These are phyloP conservation scores for Xylaria polymorpha DNA, from an alignment of 2,329 filamentous ascomycete species.

Conservation along the genomic window DNA sequence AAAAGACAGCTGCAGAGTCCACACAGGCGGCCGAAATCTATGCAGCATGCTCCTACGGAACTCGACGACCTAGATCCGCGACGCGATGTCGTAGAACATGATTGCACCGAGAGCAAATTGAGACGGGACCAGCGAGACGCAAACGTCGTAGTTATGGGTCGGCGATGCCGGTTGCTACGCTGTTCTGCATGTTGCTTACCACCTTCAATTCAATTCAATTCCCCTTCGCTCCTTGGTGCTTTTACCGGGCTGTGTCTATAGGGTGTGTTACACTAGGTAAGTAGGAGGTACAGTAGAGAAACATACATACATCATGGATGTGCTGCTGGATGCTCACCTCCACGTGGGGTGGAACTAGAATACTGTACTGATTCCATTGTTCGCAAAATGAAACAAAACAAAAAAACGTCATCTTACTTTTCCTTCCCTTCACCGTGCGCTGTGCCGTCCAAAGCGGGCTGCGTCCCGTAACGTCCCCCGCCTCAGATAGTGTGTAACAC, in stretches of 20 bases:
- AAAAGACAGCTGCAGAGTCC: slow-evolving; percentile 12
- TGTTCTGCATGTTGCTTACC: slow-evolving; percentile 8
- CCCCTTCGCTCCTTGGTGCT: slow-evolving; percentile 5
- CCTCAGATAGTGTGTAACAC: neutral
- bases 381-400: neutral
- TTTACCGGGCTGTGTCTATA: slow-evolving; percentile 17
- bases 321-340: neutral
- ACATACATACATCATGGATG: neutral
- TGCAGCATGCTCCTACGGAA: slow-evolving; percentile 1
- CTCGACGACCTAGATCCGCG: slow-evolving; percentile 15
- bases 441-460: neutral
- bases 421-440: neutral
- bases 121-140: slow-evolving; percentile 13
- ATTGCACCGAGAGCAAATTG: slow-evolving; percentile 10
- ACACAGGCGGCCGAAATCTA: neutral
- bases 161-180: slow-evolving; percentile 34
- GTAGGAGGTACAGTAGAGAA: neutral
- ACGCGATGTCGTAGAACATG: slow-evolving; percentile 5
- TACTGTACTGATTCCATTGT: neutral
- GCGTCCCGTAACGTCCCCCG: neutral
- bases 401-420: neutral
- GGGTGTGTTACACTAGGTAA: slow-evolving; percentile 1
- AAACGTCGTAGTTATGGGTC: slow-evolving; percentile 14
- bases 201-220: neutral
- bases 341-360: slow-evolving; percentile 8